phyloP scores from a whole-genome alignment of 352 stramenopile genomes.

The Globisporangium mamillatum region DNA sequence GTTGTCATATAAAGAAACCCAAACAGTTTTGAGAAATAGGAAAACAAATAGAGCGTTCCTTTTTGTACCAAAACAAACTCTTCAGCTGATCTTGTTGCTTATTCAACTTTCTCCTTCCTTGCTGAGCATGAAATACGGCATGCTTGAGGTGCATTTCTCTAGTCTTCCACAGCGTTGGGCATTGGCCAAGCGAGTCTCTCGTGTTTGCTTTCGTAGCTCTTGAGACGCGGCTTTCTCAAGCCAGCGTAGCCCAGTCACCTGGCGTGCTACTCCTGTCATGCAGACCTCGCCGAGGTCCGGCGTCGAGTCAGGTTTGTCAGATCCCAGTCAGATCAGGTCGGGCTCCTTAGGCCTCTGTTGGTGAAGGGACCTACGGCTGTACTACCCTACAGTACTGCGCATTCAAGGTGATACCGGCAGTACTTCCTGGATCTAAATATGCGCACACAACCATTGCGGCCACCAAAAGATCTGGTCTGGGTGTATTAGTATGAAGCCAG shows the following conservation, averaged over 20 bases:
- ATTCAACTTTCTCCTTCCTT: neutral
- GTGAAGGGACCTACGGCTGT: neutral
- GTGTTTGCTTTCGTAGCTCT: neutral
- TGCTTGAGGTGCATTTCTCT: neutral
- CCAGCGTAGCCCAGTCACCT: neutral
- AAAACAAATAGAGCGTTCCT: constrained; percentile 1
- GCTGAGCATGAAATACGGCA: neutral
- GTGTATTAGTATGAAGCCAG: neutral
- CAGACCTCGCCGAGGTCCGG: neutral
- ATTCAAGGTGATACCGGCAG: neutral
- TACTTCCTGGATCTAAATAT: neutral
- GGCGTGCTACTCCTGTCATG: neutral
- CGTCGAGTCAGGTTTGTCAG: neutral
- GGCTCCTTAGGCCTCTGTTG: neutral
- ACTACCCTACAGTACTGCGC: constrained; percentile 1
- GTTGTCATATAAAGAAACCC: neutral
- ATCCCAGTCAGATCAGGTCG: neutral
- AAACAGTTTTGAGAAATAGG: neutral
- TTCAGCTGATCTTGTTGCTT: neutral
- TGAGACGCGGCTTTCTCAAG: neutral
- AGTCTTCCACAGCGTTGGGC: neutral
- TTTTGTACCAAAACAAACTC: neutral
- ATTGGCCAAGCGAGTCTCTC: neutral
- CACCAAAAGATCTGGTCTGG: neutral
- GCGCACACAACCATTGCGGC: neutral